Evolutionary conservation across 1,284 basidiomycete genomes (phyloP).

Genomic region (Xanthoconium separans): DNA sequence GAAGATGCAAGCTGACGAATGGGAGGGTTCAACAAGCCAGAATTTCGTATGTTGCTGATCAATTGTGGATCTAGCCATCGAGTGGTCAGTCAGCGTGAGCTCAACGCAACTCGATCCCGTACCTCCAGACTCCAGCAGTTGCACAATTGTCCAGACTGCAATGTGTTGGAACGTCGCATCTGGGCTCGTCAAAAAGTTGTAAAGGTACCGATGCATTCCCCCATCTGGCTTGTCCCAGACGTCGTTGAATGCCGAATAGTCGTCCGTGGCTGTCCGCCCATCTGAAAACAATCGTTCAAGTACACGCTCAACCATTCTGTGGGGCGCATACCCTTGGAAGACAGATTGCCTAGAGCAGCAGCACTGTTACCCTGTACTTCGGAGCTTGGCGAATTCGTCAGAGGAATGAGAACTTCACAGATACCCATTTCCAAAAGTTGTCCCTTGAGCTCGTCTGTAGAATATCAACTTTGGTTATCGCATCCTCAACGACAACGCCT

Average conservation of each 20-base stretch:
- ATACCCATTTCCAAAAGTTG: slow-evolving; percentile 98
- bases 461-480: slow-evolving; percentile 7
- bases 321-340: slow-evolving; percentile 81
- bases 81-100: not conserved
- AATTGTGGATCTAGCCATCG: slow-evolving; percentile 74
- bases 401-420: slow-evolving; percentile 94
- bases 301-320: not conserved
- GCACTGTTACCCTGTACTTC: slow-evolving; percentile 99
- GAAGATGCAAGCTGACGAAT: slow-evolving; percentile 81
- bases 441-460: slow-evolving; percentile 88
- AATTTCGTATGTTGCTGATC: slow-evolving; percentile 85
- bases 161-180: slow-evolving; percentile 99
- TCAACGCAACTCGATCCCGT: slow-evolving; percentile 17
- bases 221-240: slow-evolving; percentile 99
- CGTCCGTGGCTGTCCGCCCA: slow-evolving; percentile 79
- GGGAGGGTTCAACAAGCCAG: slow-evolving; percentile 77
- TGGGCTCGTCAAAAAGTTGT: slow-evolving; percentile 89
- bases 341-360: slow-evolving; percentile 95
- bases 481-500: slow-evolving; percentile 25
- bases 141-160: slow-evolving; percentile 98
- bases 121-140: slow-evolving; percentile 93
- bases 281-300: slow-evolving; percentile 41
- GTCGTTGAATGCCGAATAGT: slow-evolving; percentile 96
- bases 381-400: slow-evolving; percentile 94
- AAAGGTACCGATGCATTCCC: slow-evolving; percentile 94